Base-by-base conservation (phyloP, 805 yeast genomes). In the Teunomyces aglyptinius region DNA sequence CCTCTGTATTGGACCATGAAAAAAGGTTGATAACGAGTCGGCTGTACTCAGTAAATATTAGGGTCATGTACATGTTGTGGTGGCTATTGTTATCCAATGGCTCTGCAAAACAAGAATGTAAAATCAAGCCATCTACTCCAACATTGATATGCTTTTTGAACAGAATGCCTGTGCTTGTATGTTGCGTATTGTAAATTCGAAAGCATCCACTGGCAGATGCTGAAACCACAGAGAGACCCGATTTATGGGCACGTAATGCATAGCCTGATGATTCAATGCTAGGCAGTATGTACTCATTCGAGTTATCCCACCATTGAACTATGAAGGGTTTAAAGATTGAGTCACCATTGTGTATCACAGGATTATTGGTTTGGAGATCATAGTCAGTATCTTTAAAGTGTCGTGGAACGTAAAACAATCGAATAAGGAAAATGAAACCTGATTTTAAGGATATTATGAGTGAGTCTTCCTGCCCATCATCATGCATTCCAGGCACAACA, bases 221-320 rank as follows among this genome's bases (percentile, higher is more conserved):
- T 1, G 77, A 58, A 0, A 73, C 73, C 28, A 66, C 67, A 0
- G 75, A 63, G 6, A 59, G 49, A 0, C 81, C 79, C 0, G 71
- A 58, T 0, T 59, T 40, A 46, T 76, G 78, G 0, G 76, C 56
- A 0, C 56, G 33, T 15, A 76, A 50, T 3, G 60, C 54, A 26
- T 49, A 51, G 2, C 75, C 74, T 2, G 70, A 50, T 6, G 54
- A 52, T 27, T 49, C 55, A 22, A 46, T 52, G 38, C 56, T 47
- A 20, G 57, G 60, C 16, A 45, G 31, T 18, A 39, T 31, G 38
- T 28, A 31, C 5, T 47, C 26, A 22, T 44, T 50, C 34, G 57
- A 56, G 28, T 58, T 50, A 46, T 50, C 68, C 81, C 81, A 77
- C 80, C 80, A 76, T 50, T 77, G 81, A 0, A 76, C 77, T 7